A percentile compares a stretch with the other conserved stretches of the same genome.
phyloP scores from a whole-genome alignment of 2,329 filamentous ascomycete species.

The Cryphonectria nitschkei region DNA sequence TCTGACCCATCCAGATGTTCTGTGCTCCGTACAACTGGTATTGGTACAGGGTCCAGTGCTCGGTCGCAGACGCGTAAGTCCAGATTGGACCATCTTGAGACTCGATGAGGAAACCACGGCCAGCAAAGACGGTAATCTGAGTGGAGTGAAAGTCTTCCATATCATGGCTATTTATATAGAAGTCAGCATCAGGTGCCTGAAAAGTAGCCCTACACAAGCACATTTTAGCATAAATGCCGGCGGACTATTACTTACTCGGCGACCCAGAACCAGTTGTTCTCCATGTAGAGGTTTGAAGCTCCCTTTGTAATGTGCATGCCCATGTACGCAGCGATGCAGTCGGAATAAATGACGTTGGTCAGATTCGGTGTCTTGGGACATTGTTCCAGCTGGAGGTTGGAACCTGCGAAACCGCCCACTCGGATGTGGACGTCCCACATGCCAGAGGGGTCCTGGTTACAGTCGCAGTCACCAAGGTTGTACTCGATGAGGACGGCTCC shows the following conservation, averaged over 20 bases:
- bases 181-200: background rate
- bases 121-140: constrained; percentile 53
- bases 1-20: constrained; percentile 65
- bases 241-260: constrained; percentile 36
- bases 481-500: constrained; percentile 75
- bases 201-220: background rate
- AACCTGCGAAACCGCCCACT: constrained; percentile 72
- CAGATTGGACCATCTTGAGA: constrained; percentile 52
- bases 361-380: constrained; percentile 61
- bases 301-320: constrained; percentile 46
- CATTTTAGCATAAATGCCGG: background rate
- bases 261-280: constrained; percentile 57
- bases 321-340: constrained; percentile 45
- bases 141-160: constrained; percentile 49
- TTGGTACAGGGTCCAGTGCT: constrained; percentile 70
- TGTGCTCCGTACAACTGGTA: constrained; percentile 66
- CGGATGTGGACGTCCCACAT: constrained; percentile 80
- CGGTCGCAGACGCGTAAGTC: constrained; percentile 67
- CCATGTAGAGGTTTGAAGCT: constrained; percentile 46
- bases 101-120: constrained; percentile 54
- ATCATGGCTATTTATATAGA: constrained; percentile 44
- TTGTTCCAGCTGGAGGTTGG: constrained; percentile 66
- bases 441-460: constrained; percentile 46
- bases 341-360: constrained; percentile 33
- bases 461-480: constrained; percentile 57